Percentiles rank a stretch among this genome's conserved stretches.
These are phyloP conservation scores for Umbellularia californica DNA, from an alignment of 164 flowering plant genomes.

Conservation along the genomic window DNA sequence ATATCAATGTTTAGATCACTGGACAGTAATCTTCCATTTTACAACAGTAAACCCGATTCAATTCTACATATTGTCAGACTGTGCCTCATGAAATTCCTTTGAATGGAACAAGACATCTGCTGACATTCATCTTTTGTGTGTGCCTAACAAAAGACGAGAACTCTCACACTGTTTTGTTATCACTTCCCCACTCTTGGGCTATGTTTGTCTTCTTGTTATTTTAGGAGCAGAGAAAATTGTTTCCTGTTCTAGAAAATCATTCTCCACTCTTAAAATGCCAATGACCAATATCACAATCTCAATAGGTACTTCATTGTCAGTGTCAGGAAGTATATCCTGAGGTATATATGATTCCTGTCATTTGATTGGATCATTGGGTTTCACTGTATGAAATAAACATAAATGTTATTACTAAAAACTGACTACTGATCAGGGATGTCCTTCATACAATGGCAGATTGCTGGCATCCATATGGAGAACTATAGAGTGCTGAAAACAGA, in stretches of 20 bases:
- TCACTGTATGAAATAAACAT: neutral
- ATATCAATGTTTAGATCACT: too few species aligned
- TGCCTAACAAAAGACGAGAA: neutral
- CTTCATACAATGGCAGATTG: slow-evolving; percentile 55
- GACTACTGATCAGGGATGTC: slow-evolving; percentile 6
- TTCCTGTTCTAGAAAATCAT: neutral
- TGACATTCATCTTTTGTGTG: too few species aligned
- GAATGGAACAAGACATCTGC: too few species aligned
- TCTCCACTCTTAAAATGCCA: neutral
- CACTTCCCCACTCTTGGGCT: neutral
- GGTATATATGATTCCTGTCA: too few species aligned
- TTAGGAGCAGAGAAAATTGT: neutral
- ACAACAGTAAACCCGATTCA: too few species aligned
- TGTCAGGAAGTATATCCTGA: too few species aligned
- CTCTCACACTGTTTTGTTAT: neutral
- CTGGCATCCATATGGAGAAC: slow-evolving; percentile 73
- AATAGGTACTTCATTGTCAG: too few species aligned
- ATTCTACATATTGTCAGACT: too few species aligned
- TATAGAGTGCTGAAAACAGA: slow-evolving; percentile 61
- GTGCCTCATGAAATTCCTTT: too few species aligned
- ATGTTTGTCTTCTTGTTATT: neutral
- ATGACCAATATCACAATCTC: neutral
- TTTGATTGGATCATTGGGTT: too few species aligned
- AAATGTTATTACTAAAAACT: neutral
- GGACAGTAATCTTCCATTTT: too few species aligned